Evolutionary conservation across 108 stramenopile genomes (phyloP).

Genomic region (Skeletonema menzelii): DNA sequence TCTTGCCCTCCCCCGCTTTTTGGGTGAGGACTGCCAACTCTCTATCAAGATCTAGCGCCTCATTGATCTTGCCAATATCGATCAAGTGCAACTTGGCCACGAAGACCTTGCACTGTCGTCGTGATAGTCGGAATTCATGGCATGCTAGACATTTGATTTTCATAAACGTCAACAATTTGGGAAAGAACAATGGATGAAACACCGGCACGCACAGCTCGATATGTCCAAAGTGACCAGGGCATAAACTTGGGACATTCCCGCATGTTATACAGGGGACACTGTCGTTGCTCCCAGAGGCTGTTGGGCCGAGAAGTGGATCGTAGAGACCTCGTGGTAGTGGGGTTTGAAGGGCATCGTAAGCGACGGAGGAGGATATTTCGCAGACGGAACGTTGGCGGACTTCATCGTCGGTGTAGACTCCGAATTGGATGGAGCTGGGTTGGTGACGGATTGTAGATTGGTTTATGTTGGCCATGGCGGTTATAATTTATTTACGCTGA

Average conservation of each 20-base stretch:
- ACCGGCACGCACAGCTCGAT: constrained; percentile 96
- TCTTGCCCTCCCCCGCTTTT: constrained; percentile 10
- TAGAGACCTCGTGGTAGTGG: constrained; percentile 92
- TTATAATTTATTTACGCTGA: neutral
- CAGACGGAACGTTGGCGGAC: constrained; percentile 84
- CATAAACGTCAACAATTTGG: constrained; percentile 72
- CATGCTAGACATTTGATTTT: constrained; percentile 93
- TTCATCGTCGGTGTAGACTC: constrained; percentile 90
- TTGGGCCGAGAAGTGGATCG: constrained; percentile 92
- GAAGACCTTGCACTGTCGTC: constrained; percentile 41
- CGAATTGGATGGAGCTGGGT: constrained; percentile 45
- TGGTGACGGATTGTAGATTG: constrained; percentile 35
- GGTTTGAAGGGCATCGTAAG: constrained; percentile 84
- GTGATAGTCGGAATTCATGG: constrained; percentile 79
- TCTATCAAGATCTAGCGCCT: constrained; percentile 75
- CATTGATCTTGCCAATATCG: constrained; percentile 47
- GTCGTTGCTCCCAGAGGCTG: constrained; percentile 29
- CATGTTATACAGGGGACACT: constrained; percentile 89
- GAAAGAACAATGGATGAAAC: constrained; percentile 94
- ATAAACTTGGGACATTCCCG: constrained; percentile 67
- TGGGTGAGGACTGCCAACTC: constrained; percentile 40
- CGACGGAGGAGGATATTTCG: constrained; percentile 85
- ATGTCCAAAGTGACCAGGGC: constrained; percentile 97
- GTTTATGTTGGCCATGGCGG: constrained; percentile 30
- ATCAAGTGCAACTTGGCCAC: constrained; percentile 70